Conservation (phyloP, 768 basidiomycete genomes). For the Phallus indusiatus region DNA sequence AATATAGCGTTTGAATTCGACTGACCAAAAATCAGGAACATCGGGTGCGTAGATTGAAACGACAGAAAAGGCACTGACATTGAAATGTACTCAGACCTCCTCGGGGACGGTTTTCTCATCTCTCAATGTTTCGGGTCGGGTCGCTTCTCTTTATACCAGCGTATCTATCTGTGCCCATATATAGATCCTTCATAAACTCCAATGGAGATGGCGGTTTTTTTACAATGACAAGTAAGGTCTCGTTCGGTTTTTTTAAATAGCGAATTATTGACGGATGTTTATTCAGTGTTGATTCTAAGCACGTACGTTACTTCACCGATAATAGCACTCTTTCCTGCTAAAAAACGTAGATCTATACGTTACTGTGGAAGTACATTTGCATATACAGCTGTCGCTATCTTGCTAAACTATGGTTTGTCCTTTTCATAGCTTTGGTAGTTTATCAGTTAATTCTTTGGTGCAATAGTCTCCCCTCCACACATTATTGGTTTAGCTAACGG, state of each 20-base stretch:
- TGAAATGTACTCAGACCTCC: conserved; percentile 47
- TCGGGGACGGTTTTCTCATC: conserved; percentile 70
- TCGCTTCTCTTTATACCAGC: conserved; percentile 82
- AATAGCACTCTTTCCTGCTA: background rate
- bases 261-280: conserved; percentile 8
- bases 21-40: conserved; percentile 36
- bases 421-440: background rate
- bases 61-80: background rate
- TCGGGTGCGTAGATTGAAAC: conserved; percentile 35
- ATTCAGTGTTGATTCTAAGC: conserved; percentile 60
- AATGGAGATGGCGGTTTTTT: conserved; percentile 63
- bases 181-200: conserved; percentile 61
- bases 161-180: conserved; percentile 71
- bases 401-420: conserved; percentile 70
- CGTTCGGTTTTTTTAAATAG: conserved; percentile 10
- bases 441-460: conserved; percentile 6
- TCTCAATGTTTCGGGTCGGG: conserved; percentile 86
- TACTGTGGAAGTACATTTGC: conserved; percentile 84
- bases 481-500: conserved; percentile 91
- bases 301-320: conserved; percentile 47
- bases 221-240: conserved; percentile 66
- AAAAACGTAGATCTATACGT: conserved; percentile 55
- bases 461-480: conserved; percentile 78
- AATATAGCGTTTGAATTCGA: background rate
- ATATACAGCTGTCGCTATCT: conserved; percentile 84